These are phyloP conservation scores for Xylaria sp. DNA, from an alignment of 2,329 filamentous ascomycete genomes.

Conservation along the genomic window DNA sequence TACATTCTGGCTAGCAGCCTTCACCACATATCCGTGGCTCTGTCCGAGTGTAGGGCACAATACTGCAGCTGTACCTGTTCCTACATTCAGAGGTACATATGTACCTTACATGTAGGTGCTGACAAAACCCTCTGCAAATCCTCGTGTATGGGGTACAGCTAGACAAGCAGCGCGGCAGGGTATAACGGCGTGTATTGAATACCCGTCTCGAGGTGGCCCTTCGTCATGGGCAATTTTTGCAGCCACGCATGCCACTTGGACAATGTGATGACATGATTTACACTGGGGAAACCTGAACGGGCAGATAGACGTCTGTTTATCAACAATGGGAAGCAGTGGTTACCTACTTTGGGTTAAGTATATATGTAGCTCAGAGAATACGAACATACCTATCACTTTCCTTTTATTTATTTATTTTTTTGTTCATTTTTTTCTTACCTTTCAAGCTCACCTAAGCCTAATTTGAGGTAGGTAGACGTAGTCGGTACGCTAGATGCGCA, in stretches of 20 bases:
- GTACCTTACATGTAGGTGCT: not conserved
- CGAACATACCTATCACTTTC: not conserved
- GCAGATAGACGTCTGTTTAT: not conserved
- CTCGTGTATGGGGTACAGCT: not conserved
- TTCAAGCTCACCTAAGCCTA: not conserved
- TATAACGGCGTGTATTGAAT: not conserved
- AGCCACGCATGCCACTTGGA: slow-evolving; percentile 21
- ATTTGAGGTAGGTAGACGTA: not conserved
- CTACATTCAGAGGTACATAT: not conserved
- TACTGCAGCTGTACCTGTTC: slow-evolving; percentile 4
- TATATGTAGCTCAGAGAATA: not conserved
- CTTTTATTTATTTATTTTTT: too few species aligned
- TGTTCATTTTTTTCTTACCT: not conserved
- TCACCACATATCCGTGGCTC: not conserved
- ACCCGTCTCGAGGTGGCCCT: not conserved
- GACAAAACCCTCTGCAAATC: not conserved
- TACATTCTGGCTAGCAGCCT: not conserved
- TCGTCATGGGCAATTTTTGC: slow-evolving; percentile 22
- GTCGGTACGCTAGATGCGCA: not conserved
- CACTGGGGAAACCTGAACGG: slow-evolving; percentile 14
- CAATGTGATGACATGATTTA: slow-evolving; percentile 30
- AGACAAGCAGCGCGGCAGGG: not conserved
- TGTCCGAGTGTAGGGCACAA: not conserved
- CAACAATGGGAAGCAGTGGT: not conserved
- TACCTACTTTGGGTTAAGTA: not conserved